Percentiles rank a stretch among this genome's conserved stretches.
phyloP scores from a whole-genome alignment of 2,329 filamentous ascomycete species.

The Eutypella sp. region DNA sequence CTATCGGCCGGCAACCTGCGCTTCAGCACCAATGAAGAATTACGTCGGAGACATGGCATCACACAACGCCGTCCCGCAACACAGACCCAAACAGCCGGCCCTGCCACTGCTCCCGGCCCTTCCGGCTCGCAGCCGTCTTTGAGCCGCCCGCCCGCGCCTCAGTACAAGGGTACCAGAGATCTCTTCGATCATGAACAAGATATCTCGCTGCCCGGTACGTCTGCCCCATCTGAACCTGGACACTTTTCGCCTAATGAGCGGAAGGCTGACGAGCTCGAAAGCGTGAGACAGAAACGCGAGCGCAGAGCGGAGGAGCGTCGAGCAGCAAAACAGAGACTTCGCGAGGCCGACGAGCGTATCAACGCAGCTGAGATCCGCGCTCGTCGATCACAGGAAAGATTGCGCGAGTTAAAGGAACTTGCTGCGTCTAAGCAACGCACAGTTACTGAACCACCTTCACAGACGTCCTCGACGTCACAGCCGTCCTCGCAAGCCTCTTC shows the following conservation, averaged over 20 bases:
- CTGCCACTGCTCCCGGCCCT: too few species aligned
- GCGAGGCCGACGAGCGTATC: background rate
- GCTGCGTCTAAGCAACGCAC: too few species aligned
- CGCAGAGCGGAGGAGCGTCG: slow-evolving; percentile 7
- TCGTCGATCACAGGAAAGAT: too few species aligned
- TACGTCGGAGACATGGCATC: too few species aligned
- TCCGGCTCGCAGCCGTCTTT: slow-evolving; percentile 1
- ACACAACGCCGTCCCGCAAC: too few species aligned
- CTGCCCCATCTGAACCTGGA: slow-evolving; percentile 6
- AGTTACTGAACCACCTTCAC: too few species aligned
- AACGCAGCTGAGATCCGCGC: slow-evolving; percentile 5
- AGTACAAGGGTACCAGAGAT: slow-evolving; percentile 12
- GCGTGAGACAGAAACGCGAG: slow-evolving; percentile 5
- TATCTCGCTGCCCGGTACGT: slow-evolving; percentile 18
- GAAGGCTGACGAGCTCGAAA: slow-evolving; percentile 12
- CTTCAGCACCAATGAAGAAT: too few species aligned
- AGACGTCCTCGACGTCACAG: too few species aligned
- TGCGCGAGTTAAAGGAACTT: too few species aligned
- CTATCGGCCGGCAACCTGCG: too few species aligned
- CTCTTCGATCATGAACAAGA: slow-evolving; percentile 19
- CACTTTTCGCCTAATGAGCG: slow-evolving; percentile 5
- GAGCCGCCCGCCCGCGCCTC: slow-evolving; percentile 8
- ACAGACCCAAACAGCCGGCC: too few species aligned
- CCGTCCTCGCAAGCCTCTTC: too few species aligned
- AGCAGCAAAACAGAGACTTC: slow-evolving; percentile 1